Percentiles rank a stretch among this genome's conserved stretches.
Conservation (phyloP, 2,329 filamentous ascomycete genomes). For the Emmonsia crescens region DNA sequence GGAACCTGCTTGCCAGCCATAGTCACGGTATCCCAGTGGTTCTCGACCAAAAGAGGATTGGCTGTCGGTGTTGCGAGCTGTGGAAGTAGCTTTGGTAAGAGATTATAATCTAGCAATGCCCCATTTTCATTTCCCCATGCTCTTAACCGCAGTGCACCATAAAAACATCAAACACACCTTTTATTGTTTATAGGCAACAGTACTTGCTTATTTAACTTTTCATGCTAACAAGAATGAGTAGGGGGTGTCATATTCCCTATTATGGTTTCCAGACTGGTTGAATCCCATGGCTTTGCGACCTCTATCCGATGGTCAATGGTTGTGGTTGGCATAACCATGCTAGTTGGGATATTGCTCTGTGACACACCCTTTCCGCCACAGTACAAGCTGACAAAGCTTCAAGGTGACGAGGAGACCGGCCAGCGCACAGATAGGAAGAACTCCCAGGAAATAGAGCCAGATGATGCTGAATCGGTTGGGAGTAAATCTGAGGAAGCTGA, state of each 20-base stretch:
- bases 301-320: conserved; percentile 13
- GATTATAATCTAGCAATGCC: not conserved
- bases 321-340: conserved; percentile 11
- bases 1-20: conserved; percentile 48
- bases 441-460: not conserved
- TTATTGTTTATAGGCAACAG: not conserved
- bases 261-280: conserved; percentile 7
- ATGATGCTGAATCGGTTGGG: not conserved
- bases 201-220: not conserved
- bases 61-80: conserved; percentile 45
- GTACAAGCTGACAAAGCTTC: not conserved
- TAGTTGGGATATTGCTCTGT: conserved; percentile 5
- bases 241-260: conserved; percentile 12
- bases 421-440: not conserved
- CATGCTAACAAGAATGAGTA: not conserved
- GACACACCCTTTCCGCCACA: conserved; percentile 3
- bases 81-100: conserved; percentile 28
- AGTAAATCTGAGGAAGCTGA: not conserved
- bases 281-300: conserved; percentile 10
- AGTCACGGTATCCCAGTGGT: conserved; percentile 51
- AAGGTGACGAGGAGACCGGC: not conserved
- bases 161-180: not conserved
- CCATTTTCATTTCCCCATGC: not conserved
- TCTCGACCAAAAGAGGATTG: conserved; percentile 39
- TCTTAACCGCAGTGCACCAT: not conserved